A percentile compares a stretch with the other conserved stretches of the same genome.
These are phyloP conservation scores for Durio zibethinus DNA, from an alignment of 345 rosid species.

Conservation along the genomic window DNA sequence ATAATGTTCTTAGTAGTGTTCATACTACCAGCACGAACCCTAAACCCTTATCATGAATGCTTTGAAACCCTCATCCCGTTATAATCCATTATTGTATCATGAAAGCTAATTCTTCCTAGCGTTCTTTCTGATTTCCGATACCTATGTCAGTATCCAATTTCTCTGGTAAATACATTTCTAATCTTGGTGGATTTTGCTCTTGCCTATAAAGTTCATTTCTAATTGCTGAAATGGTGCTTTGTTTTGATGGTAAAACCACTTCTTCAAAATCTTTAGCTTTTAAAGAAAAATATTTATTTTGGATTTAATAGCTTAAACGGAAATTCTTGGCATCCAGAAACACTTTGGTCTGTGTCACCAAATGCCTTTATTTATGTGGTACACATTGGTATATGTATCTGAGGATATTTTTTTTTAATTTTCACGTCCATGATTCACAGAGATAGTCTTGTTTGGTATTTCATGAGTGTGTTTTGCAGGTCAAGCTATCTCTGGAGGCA, in stretches of 20 bases:
- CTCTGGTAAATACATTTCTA: neutral
- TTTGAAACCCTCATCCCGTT: neutral
- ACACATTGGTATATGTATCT: neutral
- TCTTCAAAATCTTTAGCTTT: neutral
- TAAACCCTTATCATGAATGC: neutral
- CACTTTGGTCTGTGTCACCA: neutral
- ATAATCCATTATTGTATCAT: neutral
- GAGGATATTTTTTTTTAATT: neutral
- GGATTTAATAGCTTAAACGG: neutral
- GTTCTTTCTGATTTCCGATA: neutral
- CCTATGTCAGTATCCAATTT: neutral
- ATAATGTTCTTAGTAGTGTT: neutral
- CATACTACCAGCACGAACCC: neutral
- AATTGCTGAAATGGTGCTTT: neutral
- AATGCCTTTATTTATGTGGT: neutral
- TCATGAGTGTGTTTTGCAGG: slow-evolving; percentile 21
- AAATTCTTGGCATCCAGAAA: neutral
- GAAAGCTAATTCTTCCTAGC: neutral
- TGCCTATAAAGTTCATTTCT: neutral
- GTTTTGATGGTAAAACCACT: neutral
- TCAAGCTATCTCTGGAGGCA: slow-evolving; percentile 39
- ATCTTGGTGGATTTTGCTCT: neutral
- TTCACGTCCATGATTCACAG: neutral
- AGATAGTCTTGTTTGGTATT: neutral
- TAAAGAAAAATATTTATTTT: neutral